Percentiles rank a stretch among this genome's conserved stretches.
These are phyloP conservation scores for Auriculariales sp. DNA, from an alignment of 768 basidiomycete genomes.

Conservation along the genomic window DNA sequence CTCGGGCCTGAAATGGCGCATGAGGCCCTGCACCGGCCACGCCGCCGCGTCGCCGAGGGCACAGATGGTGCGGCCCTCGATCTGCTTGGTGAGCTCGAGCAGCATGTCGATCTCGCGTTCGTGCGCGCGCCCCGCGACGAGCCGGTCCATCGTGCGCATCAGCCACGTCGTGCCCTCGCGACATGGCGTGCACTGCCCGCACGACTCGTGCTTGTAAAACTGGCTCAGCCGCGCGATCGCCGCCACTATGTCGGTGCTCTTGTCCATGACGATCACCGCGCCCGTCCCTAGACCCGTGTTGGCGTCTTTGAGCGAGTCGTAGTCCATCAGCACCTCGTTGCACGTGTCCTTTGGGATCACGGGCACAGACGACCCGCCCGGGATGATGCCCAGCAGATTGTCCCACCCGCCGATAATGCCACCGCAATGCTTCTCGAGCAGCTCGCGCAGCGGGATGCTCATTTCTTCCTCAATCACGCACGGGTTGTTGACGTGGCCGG, in stretches of 20 bases:
- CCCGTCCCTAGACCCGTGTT: constrained; percentile 96
- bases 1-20: constrained; percentile 94
- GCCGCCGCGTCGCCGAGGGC: constrained; percentile 95
- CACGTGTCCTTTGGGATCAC: constrained; percentile 75
- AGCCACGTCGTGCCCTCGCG: constrained; percentile 96
- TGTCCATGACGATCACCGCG: constrained; percentile 98
- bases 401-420: constrained; percentile 93
- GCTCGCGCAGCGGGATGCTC: constrained; percentile 88
- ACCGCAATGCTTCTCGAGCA: constrained; percentile 94
- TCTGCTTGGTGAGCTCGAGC: constrained; percentile 90
- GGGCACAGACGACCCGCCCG: constrained; percentile 90
- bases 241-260: constrained; percentile 85
- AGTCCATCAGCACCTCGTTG: constrained; percentile 93
- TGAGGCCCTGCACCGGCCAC: constrained; percentile 96
- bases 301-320: constrained; percentile 90
- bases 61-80: constrained; percentile 94
- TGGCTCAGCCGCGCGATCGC: constrained; percentile 89
- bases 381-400: constrained; percentile 91
- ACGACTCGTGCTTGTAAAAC: constrained; percentile 99
- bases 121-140: constrained; percentile 85
- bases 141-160: constrained; percentile 99
- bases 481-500: constrained; percentile 95
- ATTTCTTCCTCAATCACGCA: constrained; percentile 98
- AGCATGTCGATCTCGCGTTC: constrained; percentile 97
- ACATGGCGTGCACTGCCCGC: constrained; percentile 93